phyloP scores from a whole-genome alignment of 2,329 filamentous ascomycete genomes.

The Drechslerella dactyloides region DNA sequence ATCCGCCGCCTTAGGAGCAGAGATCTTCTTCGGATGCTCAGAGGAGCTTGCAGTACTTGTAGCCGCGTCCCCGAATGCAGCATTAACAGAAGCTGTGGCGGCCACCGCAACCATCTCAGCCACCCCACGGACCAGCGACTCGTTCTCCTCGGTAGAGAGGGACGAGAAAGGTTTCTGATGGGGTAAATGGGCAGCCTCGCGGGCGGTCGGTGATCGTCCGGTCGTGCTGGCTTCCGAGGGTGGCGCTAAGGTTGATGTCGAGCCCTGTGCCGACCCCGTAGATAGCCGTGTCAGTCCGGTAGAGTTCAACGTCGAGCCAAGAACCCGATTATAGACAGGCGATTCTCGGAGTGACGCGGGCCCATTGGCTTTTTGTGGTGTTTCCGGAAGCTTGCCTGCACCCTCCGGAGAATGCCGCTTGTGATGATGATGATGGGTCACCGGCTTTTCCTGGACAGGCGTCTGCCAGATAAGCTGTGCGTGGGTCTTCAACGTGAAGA shows the following conservation, averaged over 20 bases:
- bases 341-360: constrained; percentile 73
- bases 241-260: constrained; percentile 21
- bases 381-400: constrained; percentile 40
- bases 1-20: constrained; percentile 54
- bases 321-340: constrained; percentile 87
- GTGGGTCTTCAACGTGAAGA: constrained; percentile 94
- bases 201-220: constrained; percentile 75
- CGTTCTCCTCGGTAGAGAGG: constrained; percentile 81
- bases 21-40: constrained; percentile 53
- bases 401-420: constrained; percentile 47
- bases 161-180: constrained; percentile 64
- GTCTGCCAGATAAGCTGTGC: constrained; percentile 90
- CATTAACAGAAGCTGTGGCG: constrained; percentile 71
- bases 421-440: constrained; percentile 46
- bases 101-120: constrained; percentile 93
- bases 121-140: constrained; percentile 79
- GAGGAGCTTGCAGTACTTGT: constrained; percentile 43
- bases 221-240: constrained; percentile 23
- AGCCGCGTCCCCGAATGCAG: constrained; percentile 44
- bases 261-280: constrained; percentile 33
- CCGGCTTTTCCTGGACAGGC: constrained; percentile 33
- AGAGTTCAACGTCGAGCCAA: constrained; percentile 87
- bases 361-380: constrained; percentile 52
- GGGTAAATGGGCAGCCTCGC: constrained; percentile 67
- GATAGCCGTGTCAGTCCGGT: constrained; percentile 64